Conservation (phyloP, 331 rosid genomes). For the Phaseolus coccineus region DNA sequence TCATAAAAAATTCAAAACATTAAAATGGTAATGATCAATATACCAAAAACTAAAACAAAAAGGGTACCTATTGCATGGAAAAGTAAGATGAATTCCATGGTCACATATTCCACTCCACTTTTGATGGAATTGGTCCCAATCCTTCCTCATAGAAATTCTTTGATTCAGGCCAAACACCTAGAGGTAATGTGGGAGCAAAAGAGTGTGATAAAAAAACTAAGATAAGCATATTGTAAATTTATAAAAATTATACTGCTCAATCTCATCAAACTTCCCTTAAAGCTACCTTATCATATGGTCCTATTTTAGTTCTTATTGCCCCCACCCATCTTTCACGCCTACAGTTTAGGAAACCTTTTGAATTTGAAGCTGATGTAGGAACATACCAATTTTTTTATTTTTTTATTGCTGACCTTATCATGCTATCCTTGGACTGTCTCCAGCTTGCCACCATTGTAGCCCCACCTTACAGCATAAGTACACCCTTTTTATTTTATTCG, state of each 20-base stretch:
- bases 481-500: not conserved
- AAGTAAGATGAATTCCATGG: slow-evolving; percentile 54
- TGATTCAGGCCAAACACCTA: slow-evolving; percentile 93
- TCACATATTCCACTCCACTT: slow-evolving; percentile 93
- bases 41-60: no score
- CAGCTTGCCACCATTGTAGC: not conserved
- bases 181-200: slow-evolving; percentile 23
- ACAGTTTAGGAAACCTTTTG: not conserved
- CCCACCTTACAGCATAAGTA: slow-evolving; percentile 26
- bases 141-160: slow-evolving; percentile 75
- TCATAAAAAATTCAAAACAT: no score
- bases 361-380: not conserved
- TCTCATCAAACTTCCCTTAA: not conserved
- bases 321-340: slow-evolving; percentile 27
- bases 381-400: slow-evolving; percentile 21
- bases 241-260: not conserved
- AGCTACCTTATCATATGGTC: slow-evolving; percentile 31
- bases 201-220: slow-evolving; percentile 35
- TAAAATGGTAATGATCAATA: no score
- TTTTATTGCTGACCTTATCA: not conserved
- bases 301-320: slow-evolving; percentile 36
- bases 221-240: not conserved
- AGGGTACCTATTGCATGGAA: slow-evolving; percentile 83
- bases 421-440: slow-evolving; percentile 13
- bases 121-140: slow-evolving; percentile 83